Conservation (phyloP, 2,329 filamentous ascomycete species). For the Fusarium sp. region DNA sequence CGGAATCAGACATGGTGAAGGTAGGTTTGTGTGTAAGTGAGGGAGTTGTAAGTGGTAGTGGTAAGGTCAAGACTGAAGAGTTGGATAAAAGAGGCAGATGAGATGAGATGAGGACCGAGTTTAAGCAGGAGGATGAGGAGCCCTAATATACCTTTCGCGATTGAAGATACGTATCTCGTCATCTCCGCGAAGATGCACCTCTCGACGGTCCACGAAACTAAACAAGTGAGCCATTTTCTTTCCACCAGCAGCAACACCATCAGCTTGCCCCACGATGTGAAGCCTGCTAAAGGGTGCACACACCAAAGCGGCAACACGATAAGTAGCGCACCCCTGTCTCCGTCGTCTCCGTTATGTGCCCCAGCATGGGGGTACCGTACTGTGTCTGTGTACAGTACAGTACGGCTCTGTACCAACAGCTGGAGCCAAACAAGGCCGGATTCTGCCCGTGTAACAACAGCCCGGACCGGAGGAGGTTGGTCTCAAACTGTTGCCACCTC, state of each 20-base stretch:
- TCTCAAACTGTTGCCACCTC: slow-evolving; percentile 7
- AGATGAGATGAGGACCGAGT: neutral
- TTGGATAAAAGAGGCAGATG: slow-evolving; percentile 1
- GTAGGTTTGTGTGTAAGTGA: slow-evolving; percentile 26
- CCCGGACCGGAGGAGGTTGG: neutral
- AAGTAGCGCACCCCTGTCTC: slow-evolving; percentile 27
- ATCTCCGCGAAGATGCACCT: slow-evolving; percentile 31
- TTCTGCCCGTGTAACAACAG: neutral
- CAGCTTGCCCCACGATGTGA: slow-evolving; percentile 50
- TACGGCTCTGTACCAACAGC: neutral
- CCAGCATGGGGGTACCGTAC: slow-evolving; percentile 22
- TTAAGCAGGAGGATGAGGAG: slow-evolving; percentile 15
- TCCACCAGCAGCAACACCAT: slow-evolving; percentile 37
- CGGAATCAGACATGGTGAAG: slow-evolving; percentile 43
- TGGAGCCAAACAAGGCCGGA: neutral
- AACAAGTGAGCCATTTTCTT: slow-evolving; percentile 51
- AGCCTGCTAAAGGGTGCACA: slow-evolving; percentile 36
- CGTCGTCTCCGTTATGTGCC: slow-evolving; percentile 23
- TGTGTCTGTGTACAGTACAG: neutral
- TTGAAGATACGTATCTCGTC: slow-evolving; percentile 47
- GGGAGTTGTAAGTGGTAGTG: slow-evolving; percentile 6
- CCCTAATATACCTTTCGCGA: slow-evolving; percentile 48
- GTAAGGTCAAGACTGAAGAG: neutral
- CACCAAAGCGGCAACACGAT: slow-evolving; percentile 34
- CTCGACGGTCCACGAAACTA: slow-evolving; percentile 45